Evolutionary conservation across 176 grass and related monocot genomes (phyloP).

Genomic region (Cocos nucifera): DNA sequence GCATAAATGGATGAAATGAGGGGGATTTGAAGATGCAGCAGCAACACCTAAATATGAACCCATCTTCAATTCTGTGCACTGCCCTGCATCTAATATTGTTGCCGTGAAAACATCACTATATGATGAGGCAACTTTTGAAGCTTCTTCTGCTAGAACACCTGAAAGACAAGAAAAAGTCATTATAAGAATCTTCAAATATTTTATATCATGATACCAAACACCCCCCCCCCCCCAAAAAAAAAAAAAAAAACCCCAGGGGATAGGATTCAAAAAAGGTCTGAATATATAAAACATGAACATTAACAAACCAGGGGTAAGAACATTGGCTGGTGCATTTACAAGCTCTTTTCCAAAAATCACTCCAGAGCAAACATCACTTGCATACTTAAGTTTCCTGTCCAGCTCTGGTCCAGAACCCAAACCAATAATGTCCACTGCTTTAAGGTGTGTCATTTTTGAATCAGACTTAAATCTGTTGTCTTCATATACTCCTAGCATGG

Average conservation of each 20-base stretch:
- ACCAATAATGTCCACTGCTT: constrained; percentile 75
- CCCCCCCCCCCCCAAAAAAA: no score
- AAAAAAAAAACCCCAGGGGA: no score
- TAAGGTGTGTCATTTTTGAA: constrained; percentile 65
- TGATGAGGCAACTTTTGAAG: constrained; percentile 59
- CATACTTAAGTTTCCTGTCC: constrained; percentile 69
- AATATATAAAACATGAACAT: not conserved
- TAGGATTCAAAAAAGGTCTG: no score
- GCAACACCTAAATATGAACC: constrained; percentile 91
- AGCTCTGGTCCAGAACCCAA: constrained; percentile 55
- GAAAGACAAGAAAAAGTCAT: no score
- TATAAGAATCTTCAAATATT: no score
- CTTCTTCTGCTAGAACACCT: constrained; percentile 94
- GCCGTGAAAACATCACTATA: constrained; percentile 89
- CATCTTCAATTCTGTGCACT: constrained; percentile 90
- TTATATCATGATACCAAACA: no score
- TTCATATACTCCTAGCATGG: constrained; percentile 65
- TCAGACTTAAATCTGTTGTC: constrained; percentile 94
- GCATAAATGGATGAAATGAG: constrained; percentile 92
- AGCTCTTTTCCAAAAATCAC: constrained; percentile 98
- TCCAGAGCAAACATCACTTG: constrained; percentile 59
- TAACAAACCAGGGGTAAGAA: constrained; percentile 79
- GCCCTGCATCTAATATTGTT: constrained; percentile 73
- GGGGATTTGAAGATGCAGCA: constrained; percentile 79
- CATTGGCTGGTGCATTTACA: constrained; percentile 94